Base-by-base conservation (phyloP, 1,284 basidiomycete genomes). In the Cutaneotrichosporon cavernicola region DNA sequence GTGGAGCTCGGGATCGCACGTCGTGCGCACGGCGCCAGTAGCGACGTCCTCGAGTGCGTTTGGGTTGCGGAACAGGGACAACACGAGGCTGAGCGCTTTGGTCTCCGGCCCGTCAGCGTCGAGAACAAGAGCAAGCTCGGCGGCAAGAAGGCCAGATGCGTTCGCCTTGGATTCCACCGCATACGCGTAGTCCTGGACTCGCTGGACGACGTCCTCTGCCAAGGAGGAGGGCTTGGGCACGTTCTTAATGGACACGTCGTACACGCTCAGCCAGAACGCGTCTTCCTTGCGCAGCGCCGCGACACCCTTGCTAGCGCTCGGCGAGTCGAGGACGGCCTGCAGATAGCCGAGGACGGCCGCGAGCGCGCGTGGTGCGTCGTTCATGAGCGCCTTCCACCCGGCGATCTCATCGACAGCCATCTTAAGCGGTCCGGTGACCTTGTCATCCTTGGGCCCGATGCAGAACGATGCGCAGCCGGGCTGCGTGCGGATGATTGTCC, bases 391-490 rank as follows among this genome's bases (percentile, higher is more conserved):
- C 85, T 60, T 86, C 85, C 90, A 90, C 91, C 61, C 58, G 36
- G 57, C 31, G 16, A 70, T 80, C 63, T 87, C 86, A 34, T 89
- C 85, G 8, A 85, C 82, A 0, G 91, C 91, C 26, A 77, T 72
- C 58, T 76, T 75, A 47, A 84, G 68, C 10, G 61, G 59, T 2
- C 64, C 64, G 2, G 22, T 32, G 18, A 63, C 36, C 7, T 90
- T 79, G 1, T 86, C 66, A 21, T 60, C 60, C 47, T 73, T 67
- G 16, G 75, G 76, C 85, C 93, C 0, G 87, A 87, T 59, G 92
- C 96, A 89, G 18, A 97, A 83, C 52, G 86, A 86, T 0, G 91
- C 91, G 6, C 97, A 84, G 0, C 93, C 92, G 1, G 94, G 92
- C 73, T 96, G 92, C 62, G 88, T 89, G 67, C 91, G 88, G 22